These are phyloP conservation scores for Diplocarpon rosae DNA, from an alignment of 2,329 filamentous ascomycete species.

Conservation along the genomic window DNA sequence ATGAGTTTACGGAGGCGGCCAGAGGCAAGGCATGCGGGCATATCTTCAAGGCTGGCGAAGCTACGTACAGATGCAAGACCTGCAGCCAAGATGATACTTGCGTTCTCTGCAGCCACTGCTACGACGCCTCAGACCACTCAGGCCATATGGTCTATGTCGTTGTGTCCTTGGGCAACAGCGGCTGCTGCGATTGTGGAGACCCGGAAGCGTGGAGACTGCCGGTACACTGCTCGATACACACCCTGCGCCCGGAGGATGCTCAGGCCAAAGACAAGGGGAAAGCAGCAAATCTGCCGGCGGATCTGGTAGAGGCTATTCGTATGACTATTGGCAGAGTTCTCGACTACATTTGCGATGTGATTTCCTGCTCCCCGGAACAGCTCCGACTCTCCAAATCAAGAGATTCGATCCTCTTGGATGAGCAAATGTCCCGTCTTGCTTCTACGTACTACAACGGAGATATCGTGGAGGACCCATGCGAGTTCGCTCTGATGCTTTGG, in stretches of 20 bases:
- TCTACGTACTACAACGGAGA: conserved; percentile 65
- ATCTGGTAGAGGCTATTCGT: conserved; percentile 65
- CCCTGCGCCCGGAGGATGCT: conserved; percentile 39
- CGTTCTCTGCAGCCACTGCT: conserved; percentile 87
- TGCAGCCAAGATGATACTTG: conserved; percentile 93
- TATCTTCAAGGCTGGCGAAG: conserved; percentile 91
- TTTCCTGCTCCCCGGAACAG: conserved; percentile 95
- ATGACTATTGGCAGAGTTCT: conserved; percentile 78
- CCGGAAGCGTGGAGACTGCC: conserved; percentile 86
- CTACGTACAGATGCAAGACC: conserved; percentile 87
- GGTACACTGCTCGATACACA: conserved; percentile 89
- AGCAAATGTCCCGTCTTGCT: conserved; percentile 64
- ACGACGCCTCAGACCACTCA: conserved; percentile 88
- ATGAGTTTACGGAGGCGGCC: conserved; percentile 87
- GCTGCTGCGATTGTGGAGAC: conserved; percentile 96
- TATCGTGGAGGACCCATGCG: conserved; percentile 49
- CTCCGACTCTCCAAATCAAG: conserved; percentile 75
- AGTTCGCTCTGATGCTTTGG: conserved; percentile 84
- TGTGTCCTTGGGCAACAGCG: conserved; percentile 81
- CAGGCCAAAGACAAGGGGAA: conserved; percentile 49
- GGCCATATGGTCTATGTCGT: conserved; percentile 85
- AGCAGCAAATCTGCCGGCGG: conserved; percentile 53
- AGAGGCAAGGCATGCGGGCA: conserved; percentile 92
- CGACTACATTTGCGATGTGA: conserved; percentile 95
- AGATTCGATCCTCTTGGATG: conserved; percentile 71